Evolutionary conservation across 345 rosid genomes (phyloP).

Genomic region (Gossypioides kirkii): DNA sequence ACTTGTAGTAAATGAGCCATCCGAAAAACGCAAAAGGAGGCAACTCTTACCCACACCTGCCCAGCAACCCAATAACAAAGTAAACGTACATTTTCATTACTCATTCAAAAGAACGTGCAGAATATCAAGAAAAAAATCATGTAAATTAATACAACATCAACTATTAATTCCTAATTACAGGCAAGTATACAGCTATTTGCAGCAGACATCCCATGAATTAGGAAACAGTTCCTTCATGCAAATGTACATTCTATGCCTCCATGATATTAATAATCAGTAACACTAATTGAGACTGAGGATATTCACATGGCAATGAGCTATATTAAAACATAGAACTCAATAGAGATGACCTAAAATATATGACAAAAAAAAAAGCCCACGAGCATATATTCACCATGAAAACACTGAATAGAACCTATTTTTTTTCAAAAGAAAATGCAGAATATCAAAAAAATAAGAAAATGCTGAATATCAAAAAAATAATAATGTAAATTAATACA

Average conservation of each 20-base stretch:
- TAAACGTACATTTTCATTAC: neutral
- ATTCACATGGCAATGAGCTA: neutral
- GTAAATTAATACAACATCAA: neutral
- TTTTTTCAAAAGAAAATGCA: too few species aligned
- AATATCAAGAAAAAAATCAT: neutral
- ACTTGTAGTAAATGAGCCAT: conserved; percentile 94
- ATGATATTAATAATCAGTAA: neutral
- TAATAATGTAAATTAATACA: too few species aligned
- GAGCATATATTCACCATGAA: neutral
- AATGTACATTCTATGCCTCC: neutral
- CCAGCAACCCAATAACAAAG: conserved; percentile 2
- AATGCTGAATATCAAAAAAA: too few species aligned
- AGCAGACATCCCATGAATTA: neutral
- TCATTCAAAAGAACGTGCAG: neutral
- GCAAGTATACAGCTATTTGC: neutral
- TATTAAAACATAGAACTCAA: neutral
- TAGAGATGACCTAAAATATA: neutral
- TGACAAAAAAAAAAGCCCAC: neutral
- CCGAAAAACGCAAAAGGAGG: conserved; percentile 85
- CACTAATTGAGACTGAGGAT: neutral
- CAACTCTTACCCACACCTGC: conserved; percentile 94
- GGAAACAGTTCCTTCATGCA: neutral
- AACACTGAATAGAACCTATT: too few species aligned
- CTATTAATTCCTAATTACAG: neutral
- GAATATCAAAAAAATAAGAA: too few species aligned